Conservation (phyloP, 2,329 filamentous ascomycete genomes). For the Verticillium isaacii region DNA sequence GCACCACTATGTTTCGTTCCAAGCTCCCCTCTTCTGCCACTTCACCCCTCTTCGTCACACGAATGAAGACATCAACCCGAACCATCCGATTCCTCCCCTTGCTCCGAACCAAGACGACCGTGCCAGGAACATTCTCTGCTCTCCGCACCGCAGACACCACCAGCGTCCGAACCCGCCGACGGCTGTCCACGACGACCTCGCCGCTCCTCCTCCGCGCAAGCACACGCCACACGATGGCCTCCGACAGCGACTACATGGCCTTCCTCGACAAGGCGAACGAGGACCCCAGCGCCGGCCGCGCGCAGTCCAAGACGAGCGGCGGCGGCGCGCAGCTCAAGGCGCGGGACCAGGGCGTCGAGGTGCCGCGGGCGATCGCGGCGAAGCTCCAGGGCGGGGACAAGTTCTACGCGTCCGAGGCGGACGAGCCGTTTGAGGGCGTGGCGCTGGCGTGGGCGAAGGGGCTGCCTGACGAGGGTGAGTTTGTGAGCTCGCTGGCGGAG, state of each 20-base stretch:
- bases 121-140: background rate
- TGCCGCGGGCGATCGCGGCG: conserved; percentile 54
- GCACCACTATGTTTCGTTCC: background rate
- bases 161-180: conserved; percentile 5
- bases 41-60: background rate
- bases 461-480: conserved; percentile 57
- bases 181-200: conserved; percentile 14
- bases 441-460: conserved; percentile 56
- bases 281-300: conserved; percentile 60
- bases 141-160: background rate
- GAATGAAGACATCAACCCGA: background rate
- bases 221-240: conserved; percentile 52
- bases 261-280: conserved; percentile 87
- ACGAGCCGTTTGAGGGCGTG: conserved; percentile 80
- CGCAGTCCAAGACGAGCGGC: conserved; percentile 17
- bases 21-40: background rate
- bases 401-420: conserved; percentile 75
- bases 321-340: conserved; percentile 41
- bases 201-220: background rate
- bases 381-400: conserved; percentile 44
- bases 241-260: conserved; percentile 76
- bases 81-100: background rate
- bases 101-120: background rate
- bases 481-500: conserved; percentile 5
- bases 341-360: conserved; percentile 46